Percentiles rank a stretch among this genome's conserved stretches.
phyloP scores from a whole-genome alignment of 129 eudicot species.

The Flaveria brownii region DNA sequence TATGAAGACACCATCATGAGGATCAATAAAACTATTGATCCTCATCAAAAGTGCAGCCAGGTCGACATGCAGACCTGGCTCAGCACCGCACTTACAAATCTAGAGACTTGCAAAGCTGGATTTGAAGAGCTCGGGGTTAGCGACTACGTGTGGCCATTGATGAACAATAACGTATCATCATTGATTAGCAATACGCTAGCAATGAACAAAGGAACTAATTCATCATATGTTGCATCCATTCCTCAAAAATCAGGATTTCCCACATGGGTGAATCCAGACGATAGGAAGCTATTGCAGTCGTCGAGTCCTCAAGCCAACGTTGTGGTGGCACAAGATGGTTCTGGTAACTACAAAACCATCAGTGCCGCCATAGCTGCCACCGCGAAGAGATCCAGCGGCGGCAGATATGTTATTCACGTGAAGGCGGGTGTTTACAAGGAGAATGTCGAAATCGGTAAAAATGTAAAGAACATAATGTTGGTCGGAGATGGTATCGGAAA shows the following conservation, averaged over 20 bases:
- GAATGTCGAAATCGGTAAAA: constrained; percentile 50
- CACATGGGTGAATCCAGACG: constrained; percentile 52
- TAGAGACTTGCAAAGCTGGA: constrained; percentile 54
- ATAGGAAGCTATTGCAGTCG: constrained; percentile 54
- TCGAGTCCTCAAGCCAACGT: constrained; percentile 41
- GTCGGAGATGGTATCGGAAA: constrained; percentile 81
- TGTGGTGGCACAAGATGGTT: constrained; percentile 86
- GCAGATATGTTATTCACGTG: constrained; percentile 58
- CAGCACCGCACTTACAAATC: constrained; percentile 46
- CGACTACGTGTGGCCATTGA: constrained; percentile 43
- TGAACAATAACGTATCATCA: constrained; percentile 47
- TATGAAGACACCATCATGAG: constrained; percentile 50
- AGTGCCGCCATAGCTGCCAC: constrained; percentile 58
- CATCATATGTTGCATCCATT: constrained; percentile 8
- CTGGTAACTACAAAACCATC: constrained; percentile 62
- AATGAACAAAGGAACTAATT: constrained; percentile 41
- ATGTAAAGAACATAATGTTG: constrained; percentile 67
- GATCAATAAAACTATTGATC: constrained; percentile 51
- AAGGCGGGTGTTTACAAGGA: constrained; percentile 62
- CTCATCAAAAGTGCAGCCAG: constrained; percentile 44
- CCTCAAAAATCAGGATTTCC: constrained; percentile 46
- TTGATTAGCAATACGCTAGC: constrained; percentile 62
- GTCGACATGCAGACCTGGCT: constrained; percentile 50
- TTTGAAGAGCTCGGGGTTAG: constrained; percentile 52
- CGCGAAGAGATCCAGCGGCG: constrained; percentile 42